Evolutionary conservation across 345 rosid species (phyloP), one percentile per base, ranked within the genome.

Genomic region (Aethionema arabicum): DNA sequence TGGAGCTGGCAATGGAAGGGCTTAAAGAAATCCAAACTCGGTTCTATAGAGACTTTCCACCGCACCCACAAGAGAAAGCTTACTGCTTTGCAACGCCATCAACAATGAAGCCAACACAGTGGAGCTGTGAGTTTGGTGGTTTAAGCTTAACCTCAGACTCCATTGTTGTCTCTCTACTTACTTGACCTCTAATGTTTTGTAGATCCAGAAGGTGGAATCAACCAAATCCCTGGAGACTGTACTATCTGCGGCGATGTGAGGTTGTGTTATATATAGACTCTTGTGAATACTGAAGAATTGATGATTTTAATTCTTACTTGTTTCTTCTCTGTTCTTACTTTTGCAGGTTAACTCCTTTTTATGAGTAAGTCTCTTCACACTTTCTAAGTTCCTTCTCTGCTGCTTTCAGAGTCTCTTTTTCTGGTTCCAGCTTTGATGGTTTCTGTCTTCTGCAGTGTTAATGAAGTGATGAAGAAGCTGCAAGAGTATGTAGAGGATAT

Each of bases 181-280:
- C 65, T 43, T 49, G n/a, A 16, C 57, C 32, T 54, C 65, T 65
- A 45, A 13, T 11, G 21, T 35, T 30, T 56, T 37, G 35, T 71
- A 95, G 99, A 90, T 82, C 99, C 99, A 5, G 93, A 87, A 66
- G 99, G 97, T 2, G 99, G 99, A 37, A 82, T 95, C 74, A 95
- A 95, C 78, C 99, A 95, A 82, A 90, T 95, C 73, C 97, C 99
- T 16, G 89, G 70, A 32, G 96, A 88, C 61, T 95, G 97, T 71
- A 88, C 86, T 10, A 55, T 90, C 53, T 73, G 80, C 2, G 97
- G 99, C 63, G 99, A 95, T 77, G 91, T 95, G 80, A 90, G 99
- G 99, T 89, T 70, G 56, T 52, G 42, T 21, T 36, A 61, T 8
- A 3, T 12, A 15, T 32, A 31, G 21, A 14, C 21, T 47, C 27